Evolutionary conservation across 139 green algal genomes (phyloP), one percentile per base, ranked within the genome.

Genomic region (Ettlia oleoabundans): DNA sequence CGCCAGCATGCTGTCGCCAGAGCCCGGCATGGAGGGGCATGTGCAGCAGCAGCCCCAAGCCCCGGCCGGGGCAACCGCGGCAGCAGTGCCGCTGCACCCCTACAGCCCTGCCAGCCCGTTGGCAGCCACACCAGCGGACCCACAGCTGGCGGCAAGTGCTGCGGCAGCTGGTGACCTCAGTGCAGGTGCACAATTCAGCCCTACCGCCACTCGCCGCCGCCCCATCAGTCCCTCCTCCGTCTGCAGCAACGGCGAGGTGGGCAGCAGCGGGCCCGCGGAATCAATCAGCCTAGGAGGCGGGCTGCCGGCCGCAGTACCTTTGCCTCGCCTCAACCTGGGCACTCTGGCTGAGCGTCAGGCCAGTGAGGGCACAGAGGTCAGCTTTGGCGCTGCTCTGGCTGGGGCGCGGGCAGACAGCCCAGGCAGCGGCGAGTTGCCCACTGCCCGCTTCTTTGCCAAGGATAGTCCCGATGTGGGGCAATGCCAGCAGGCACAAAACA

Each of bases 1-100:
- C 1, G 73, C 84, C 10, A 63, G 84, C 24, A 76, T 81, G 71
- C 80, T 88, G 41, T 88, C 84, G 1, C 84, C 84, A 4, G 84
- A 88, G 66, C 84, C 84, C 13, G 70, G 80, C 35, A 47, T 38
- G n/a, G 78, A 78, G 66, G 38, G 35, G 38, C 55, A 32, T 40
- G 41, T 38, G 55, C 22, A 19, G 30, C 73, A 55, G 53, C 35
- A 55, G 73, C 47, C 32, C 30, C 51, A 30, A 3, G 71, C 40
- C 6, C 30, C 41, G 3, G 4, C 75, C 38, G 42, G 30, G 30
- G 41, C 76, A 4, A 13, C 33, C 68, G 37, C 74, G 1, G 13
- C 73, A 21, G 38, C 47, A 15, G 13, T 24, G 43, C 62, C 65
- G 76, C 63, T 52, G 76, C 76, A 74, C 24, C 76, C 42, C 2